Base-by-base conservation (phyloP, 108 stramenopile species). In the Cyclotella cryptica region DNA sequence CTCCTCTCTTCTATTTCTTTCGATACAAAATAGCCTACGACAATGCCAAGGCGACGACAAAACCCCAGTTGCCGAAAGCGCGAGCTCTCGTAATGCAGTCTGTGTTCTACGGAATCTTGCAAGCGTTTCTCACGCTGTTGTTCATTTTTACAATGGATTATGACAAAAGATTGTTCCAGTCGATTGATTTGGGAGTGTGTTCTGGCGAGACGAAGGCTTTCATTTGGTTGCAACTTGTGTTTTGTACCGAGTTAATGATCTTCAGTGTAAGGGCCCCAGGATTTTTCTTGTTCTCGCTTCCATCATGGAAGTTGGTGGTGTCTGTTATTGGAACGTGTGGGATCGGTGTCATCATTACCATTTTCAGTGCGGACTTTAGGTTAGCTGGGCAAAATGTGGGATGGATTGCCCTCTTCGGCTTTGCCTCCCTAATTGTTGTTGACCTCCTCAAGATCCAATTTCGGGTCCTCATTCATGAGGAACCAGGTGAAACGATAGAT, bases 31-130 rank as follows among this genome's bases (percentile, higher is more conserved):
- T 35, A 29, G 92, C 92, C 10, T 90, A 95, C 64, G 96, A 97
- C 81, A 86, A 92, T 71, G 91, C 89, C 42, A 45, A 68, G n/a
- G 91, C 92, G 12, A 88, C 89, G 9, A 71, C 77, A 13, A 85
- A 80, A 42, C 89, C 90, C 0, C 84, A 87, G 27, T 74, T 77
- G 24, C 86, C 88, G 14, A 64, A 65, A 29, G 80, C 90, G 10
- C 55, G 63, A 12, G 81, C 82, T 28, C 71, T 96, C 18, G 83
- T 93, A 30, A 29, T 84, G n/a, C 57, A 74, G 15, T 74, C 87
- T 12, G 54, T 85, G 11, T 84, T 87, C 59, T 89, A 89, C 51
- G 92, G 89, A 18, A 22, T 88, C 47, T 17, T 86, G 13, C 84
- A 91, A 35, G 80, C 91, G 14, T 57, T 46, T 17, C 45, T 90